Conservation (phyloP, 1,139 yeast genomes). For the Magnusiomyces magnusii region DNA sequence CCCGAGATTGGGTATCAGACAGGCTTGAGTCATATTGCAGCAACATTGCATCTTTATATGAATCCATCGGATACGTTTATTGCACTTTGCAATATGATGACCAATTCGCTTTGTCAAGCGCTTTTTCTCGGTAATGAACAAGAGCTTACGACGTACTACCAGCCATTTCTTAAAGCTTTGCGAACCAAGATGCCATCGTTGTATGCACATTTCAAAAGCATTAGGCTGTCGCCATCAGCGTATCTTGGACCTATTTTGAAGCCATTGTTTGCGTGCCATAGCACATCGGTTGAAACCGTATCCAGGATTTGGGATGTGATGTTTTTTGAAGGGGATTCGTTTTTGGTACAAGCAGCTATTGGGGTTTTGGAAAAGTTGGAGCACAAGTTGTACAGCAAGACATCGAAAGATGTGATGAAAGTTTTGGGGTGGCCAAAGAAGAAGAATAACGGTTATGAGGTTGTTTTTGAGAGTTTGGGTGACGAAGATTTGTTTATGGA, state of each 20-base stretch:
- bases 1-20: conserved; percentile 27
- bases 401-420: conserved; percentile 39
- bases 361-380: conserved; percentile 44
- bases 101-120: conserved; percentile 31
- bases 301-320: conserved; percentile 48
- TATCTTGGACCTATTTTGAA: conserved; percentile 36
- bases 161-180: conserved; percentile 44
- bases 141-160: conserved; percentile 31
- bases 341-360: conserved; percentile 42
- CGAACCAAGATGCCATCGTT: conserved; percentile 41
- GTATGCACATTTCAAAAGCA: conserved; percentile 43
- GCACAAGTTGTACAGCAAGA: conserved; percentile 45
- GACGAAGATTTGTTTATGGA: conserved; percentile 1
- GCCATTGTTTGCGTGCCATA: conserved; percentile 33
- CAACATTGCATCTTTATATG: conserved; percentile 38
- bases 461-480: not conserved
- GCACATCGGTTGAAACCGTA: conserved; percentile 33
- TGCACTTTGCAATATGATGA: conserved; percentile 40
- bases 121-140: conserved; percentile 26
- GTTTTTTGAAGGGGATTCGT: conserved; percentile 54
- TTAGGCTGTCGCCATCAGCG: conserved; percentile 34
- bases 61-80: conserved; percentile 39
- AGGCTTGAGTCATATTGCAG: conserved; percentile 33
- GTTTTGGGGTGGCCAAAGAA: conserved; percentile 13
- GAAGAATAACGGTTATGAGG: not conserved